Evolutionary conservation across 768 basidiomycete genomes (phyloP), one percentile per base, ranked within the genome.

Genomic region (Collybia sp.): DNA sequence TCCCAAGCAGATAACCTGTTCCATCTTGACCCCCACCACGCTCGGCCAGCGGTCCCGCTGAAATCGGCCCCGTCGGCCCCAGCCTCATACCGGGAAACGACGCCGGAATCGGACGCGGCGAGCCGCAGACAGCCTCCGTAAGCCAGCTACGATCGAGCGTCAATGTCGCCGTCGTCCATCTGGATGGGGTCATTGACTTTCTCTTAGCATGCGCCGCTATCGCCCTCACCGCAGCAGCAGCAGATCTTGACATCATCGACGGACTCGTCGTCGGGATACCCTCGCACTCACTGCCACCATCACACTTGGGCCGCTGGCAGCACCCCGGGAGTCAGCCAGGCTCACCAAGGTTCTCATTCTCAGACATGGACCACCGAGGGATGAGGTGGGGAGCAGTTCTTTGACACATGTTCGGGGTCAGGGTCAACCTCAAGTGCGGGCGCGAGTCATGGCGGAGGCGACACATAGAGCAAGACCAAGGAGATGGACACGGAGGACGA

Each of bases 1-100:
- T 77, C 85, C 0, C 95, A 99, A 60, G 86, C 83, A 2, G 88
- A 93, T 52, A 87, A 82, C 41, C 75, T 98, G 6, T 85, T 92
- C 58, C 87, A 91, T 58, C 78, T 89, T 30, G 83, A 89, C 64
- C 85, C 87, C 1, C 84, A 88, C 58, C 80, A 93, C 55, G 73
- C 90, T 0, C 79, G 92, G 6, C 77, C 88, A 0, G 75, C 91
- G 0, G 68, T 95, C 2, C 84, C 88, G 0, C 71, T 93, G 1
- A 77, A 85, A 4, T 72, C 74, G 1, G 53, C 61, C 3, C 60
- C 63, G 1, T 47, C 58, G 0, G 32, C 51, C 11, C 2, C 45
- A 6, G 15, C 35, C 20, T 11, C 25, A n/a, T 19, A 51, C 30
- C 32, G 53, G 18, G 54, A 53, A 16, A 51, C 50, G 30, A 52